Conservation (phyloP, 2,329 filamentous ascomycete genomes). For the Hyphodiscus sp. region DNA sequence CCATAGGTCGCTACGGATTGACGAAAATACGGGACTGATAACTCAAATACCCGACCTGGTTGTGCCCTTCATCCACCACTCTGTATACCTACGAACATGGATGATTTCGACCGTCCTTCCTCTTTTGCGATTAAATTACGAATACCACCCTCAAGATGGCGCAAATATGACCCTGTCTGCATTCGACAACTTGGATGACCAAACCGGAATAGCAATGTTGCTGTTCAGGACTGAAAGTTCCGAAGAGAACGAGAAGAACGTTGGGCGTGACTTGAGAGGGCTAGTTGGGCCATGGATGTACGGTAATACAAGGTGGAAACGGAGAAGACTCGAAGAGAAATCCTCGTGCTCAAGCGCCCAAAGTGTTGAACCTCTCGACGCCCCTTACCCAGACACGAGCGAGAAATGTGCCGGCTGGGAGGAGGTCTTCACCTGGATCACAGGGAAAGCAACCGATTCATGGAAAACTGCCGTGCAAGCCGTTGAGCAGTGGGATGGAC, state of each 20-base stretch:
- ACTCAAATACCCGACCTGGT: conserved; percentile 61
- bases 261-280: conserved; percentile 60
- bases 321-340: conserved; percentile 30
- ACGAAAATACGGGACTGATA: conserved; percentile 65
- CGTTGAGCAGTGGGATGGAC: conserved; percentile 68
- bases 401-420: conserved; percentile 58
- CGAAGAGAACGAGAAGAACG: conserved; percentile 24
- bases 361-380: conserved; percentile 16
- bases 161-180: conserved; percentile 49
- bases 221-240: conserved; percentile 47
- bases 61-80: conserved; percentile 58
- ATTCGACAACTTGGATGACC: conserved; percentile 57
- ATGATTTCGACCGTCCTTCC: conserved; percentile 63
- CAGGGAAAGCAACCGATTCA: conserved; percentile 48
- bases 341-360: conserved; percentile 10
- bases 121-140: conserved; percentile 59
- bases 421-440: conserved; percentile 61
- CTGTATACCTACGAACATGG: conserved; percentile 58
- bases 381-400: conserved; percentile 10
- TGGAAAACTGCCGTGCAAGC: conserved; percentile 58
- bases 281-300: conserved; percentile 70
- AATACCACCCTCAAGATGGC: conserved; percentile 52
- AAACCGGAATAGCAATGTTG: conserved; percentile 52
- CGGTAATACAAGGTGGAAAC: conserved; percentile 53
- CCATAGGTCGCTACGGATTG: conserved; percentile 61